Percentiles rank a stretch among this genome's conserved stretches.
Conservation (phyloP, 176 grass and related monocot species). For the Musa schizocarpa region DNA sequence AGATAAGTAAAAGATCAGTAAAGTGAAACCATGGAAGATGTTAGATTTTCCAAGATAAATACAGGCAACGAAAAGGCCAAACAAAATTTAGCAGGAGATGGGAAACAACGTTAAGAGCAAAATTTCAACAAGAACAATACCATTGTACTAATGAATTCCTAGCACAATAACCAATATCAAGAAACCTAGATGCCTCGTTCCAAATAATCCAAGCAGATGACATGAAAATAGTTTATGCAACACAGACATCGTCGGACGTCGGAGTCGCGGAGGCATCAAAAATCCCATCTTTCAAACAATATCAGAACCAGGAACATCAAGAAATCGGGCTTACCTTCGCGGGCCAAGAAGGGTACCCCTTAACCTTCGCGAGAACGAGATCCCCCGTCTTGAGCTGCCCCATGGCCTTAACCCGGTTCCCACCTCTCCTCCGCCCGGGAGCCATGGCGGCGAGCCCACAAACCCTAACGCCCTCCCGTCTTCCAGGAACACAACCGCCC, state of each 20-base stretch:
- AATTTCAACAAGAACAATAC: background rate
- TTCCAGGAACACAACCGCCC: conserved; percentile 12
- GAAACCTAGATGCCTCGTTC: background rate
- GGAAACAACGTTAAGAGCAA: background rate
- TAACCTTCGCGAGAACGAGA: conserved; percentile 92
- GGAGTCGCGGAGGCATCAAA: background rate
- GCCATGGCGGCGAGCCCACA: conserved; percentile 35
- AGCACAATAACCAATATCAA: background rate
- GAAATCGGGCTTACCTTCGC: conserved; percentile 48
- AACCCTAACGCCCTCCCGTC: conserved; percentile 46
- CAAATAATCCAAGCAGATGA: background rate
- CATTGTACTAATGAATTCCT: background rate
- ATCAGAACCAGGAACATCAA: background rate
- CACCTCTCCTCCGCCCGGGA: conserved; percentile 50
- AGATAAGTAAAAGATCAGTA: conserved; percentile 7
- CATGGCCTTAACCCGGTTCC: conserved; percentile 53
- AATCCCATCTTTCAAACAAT: background rate
- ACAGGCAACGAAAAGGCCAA: background rate
- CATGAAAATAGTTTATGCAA: background rate
- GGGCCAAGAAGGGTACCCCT: conserved; percentile 89
- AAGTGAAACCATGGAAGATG: conserved; percentile 7
- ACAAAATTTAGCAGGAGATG: background rate
- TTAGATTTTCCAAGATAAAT: background rate
- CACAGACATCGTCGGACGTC: background rate
- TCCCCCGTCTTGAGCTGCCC: conserved; percentile 61